Base-by-base conservation (phyloP, 116 monocot species). In the Dioscorea cayenensis region DNA sequence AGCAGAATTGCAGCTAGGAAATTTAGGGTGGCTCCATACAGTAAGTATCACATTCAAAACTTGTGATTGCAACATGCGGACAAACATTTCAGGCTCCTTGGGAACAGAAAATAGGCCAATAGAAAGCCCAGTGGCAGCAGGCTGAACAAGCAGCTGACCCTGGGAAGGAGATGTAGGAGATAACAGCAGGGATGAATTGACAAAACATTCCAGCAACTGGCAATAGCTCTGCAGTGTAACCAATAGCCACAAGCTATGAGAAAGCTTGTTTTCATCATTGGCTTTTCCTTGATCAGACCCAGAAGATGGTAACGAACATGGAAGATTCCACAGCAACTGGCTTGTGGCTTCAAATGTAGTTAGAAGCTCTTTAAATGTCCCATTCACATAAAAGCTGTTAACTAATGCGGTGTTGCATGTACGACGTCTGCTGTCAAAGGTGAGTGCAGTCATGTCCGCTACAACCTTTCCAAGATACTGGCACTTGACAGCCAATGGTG, bases 401-500 rank as follows among this genome's bases (percentile, higher is more conserved):
- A 92, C 82, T 50, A 89, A 32, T 36, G 79, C 71, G 32, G 89
- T 59, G 78, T 81, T 84, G 61, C 92, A 89, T 66, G 80, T 58
- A 36, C 83, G 88, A 7, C 85, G 88, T 63, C 85, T 84, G 68
- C 71, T 83, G 70, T 92, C 91, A 70, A 90, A 77, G 60, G 68
- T 80, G 58, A 91, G 78, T 25, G 78, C 49, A 58, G 71, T 52
- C 80, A 92, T 92, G 29, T 88, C 91, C 49, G 82, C 84, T 19
- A 86, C 86, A 73, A 92, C 80, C 73, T 82, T 92, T 59, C 92
- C 92, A 75, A 92, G 86, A 72, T 89, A 92, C n/a, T 77, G 82
- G 48, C 92, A 92, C 77, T 92, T 92, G 50, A 88, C 87, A 71
- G 89, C 76, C 43, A 86, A 63, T 20, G 76, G 71, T 65, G 75